A percentile compares a stretch with the other conserved stretches of the same genome.
These are phyloP conservation scores for Rutidosis leptorrhynchoides DNA, from an alignment of 129 eudicot genomes.

Conservation along the genomic window DNA sequence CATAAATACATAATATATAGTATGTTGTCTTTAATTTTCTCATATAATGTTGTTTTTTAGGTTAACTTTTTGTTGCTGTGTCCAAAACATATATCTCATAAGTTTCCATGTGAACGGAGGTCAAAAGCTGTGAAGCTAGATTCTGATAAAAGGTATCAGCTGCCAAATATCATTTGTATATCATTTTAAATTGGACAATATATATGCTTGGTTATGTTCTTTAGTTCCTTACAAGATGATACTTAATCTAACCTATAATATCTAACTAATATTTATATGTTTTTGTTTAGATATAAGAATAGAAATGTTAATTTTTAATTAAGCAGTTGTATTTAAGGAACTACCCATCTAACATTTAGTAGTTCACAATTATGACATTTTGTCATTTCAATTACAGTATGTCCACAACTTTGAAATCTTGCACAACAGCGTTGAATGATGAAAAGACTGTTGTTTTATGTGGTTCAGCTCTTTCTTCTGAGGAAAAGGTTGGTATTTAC, in stretches of 20 bases:
- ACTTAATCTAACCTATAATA: neutral
- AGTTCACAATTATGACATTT: conserved; percentile 7
- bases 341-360: neutral
- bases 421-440: conserved; percentile 35
- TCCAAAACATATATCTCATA: conserved; percentile 54
- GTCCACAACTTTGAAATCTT: conserved; percentile 28
- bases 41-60: conserved; percentile 29
- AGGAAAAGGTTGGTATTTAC: conserved; percentile 73
- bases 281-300: neutral
- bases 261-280: neutral
- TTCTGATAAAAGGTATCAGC: conserved; percentile 14
- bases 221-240: neutral
- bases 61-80: conserved; percentile 61
- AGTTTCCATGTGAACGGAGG: conserved; percentile 65
- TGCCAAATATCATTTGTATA: neutral
- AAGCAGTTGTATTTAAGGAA: neutral
- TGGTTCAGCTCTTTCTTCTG: conserved; percentile 76
- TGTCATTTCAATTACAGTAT: conserved; percentile 35
- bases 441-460: conserved; percentile 57
- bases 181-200: neutral
- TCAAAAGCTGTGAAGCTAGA: conserved; percentile 37
- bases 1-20: too few relatives aligned
- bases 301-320: neutral
- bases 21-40: too few relatives aligned
- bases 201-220: neutral